Evolutionary conservation across 768 basidiomycete species (phyloP), one percentile per base, ranked within the genome.

Genomic region (Suillus weaverae): DNA sequence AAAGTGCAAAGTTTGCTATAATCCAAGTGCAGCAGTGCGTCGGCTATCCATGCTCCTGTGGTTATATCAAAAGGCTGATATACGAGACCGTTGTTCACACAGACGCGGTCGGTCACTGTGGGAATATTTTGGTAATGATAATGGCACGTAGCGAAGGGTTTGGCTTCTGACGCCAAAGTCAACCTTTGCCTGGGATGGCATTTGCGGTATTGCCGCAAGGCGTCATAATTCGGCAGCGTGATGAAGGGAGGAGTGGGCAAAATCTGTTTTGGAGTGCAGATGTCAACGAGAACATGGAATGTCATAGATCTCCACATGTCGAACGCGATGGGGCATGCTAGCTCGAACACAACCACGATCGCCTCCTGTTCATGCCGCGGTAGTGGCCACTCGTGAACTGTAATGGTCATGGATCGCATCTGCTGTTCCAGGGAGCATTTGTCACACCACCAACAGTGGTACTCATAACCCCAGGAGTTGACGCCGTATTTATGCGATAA

Each of bases 341-440:
- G 66, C 66, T 85, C 83, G 56, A 85, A 85, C 1, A 84, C 69
- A 22, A 78, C 73, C 0, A 69, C 69, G 62, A 78, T 70, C 0
- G 75, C 74, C 9, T 62, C 33, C 4, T 69, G n/a, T 9, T 20
- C 32, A 16, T 69, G 46, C 4, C 63, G 35, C 0, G 84, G 82
- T 46, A 85, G 68, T 0, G 84, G 84, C 83, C 82, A 83, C 59
- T 85, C 85, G 41, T 81, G 74, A 11, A 81, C 66, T 1, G 36
- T 0, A 35, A 85, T 83, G 0, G 36, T 4, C 71, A 83, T 66
- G 0, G 0, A 26, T 0, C 41, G 30, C 0, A 73, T 70, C 60
- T 68, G 16, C 22, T 39, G 55, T 32, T 74, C 62, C 20, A 76
- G 56, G 3, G 6, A 1, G 48, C 81, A 82, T 60, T 76, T 80